phyloP scores from a whole-genome alignment of 345 rosid genomes.

The Brassica carinata region DNA sequence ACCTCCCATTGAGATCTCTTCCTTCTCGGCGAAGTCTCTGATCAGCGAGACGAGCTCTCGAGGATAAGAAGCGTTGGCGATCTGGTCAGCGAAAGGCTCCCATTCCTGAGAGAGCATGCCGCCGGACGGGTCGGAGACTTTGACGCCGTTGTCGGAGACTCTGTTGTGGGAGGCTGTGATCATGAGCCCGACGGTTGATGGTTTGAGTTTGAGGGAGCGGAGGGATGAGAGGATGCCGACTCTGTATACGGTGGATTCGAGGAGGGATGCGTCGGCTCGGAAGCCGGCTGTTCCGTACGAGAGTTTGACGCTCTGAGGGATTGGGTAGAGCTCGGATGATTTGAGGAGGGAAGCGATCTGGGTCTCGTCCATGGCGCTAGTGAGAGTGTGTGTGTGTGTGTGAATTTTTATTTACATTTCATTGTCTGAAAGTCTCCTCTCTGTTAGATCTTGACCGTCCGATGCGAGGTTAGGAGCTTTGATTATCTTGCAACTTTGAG shows the following conservation, averaged over 20 bases:
- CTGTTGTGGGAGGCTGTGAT: slow-evolving; percentile 94
- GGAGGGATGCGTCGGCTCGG: slow-evolving; percentile 73
- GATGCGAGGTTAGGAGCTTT: too few species aligned
- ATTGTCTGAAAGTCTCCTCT: too few species aligned
- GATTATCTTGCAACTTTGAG: background rate
- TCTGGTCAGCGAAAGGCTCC: slow-evolving; percentile 90
- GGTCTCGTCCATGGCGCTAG: slow-evolving; percentile 56
- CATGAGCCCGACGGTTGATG: slow-evolving; percentile 74
- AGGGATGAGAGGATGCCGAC: slow-evolving; percentile 86
- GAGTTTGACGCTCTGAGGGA: slow-evolving; percentile 62
- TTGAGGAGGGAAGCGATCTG: slow-evolving; percentile 56
- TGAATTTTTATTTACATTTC: background rate
- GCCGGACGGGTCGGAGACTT: slow-evolving; percentile 82
- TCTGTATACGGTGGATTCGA: slow-evolving; percentile 71
- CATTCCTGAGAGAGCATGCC: slow-evolving; percentile 90
- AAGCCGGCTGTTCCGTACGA: slow-evolving; percentile 94
- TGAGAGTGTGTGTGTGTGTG: background rate
- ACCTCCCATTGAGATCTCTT: slow-evolving; percentile 48
- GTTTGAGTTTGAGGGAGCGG: slow-evolving; percentile 70
- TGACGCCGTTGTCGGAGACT: slow-evolving; percentile 81
- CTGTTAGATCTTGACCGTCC: too few species aligned
- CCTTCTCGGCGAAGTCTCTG: slow-evolving; percentile 59
- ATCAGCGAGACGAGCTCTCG: slow-evolving; percentile 58
- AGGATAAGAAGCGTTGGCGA: slow-evolving; percentile 68
- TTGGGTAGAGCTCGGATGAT: slow-evolving; percentile 54